These are phyloP conservation scores for Rhodofomes roseus DNA, from an alignment of 1,284 basidiomycete species.

Conservation along the genomic window DNA sequence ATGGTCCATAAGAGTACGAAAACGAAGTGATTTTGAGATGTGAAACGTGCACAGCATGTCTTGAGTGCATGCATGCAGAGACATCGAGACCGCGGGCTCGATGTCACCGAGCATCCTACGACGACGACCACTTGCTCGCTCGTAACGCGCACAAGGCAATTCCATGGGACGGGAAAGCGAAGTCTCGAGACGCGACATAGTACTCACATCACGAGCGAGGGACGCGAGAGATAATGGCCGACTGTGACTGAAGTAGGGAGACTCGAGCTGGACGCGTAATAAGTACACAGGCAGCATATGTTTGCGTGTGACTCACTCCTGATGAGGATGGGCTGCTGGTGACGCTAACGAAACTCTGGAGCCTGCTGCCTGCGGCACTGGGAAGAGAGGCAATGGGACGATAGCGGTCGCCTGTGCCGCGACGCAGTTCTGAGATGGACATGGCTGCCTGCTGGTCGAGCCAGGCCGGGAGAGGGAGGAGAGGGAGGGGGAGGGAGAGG, in stretches of 20 bases:
- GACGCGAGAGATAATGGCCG: slow-evolving; percentile 29
- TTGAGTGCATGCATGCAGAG: no score
- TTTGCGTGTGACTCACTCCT: slow-evolving; percentile 11
- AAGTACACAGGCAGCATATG: background rate
- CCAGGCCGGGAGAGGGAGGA: slow-evolving; percentile 9
- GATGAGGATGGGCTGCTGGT: slow-evolving; percentile 21
- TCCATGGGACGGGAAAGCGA: no score
- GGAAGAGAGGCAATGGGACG: slow-evolving; percentile 4
- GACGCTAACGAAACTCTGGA: slow-evolving; percentile 17
- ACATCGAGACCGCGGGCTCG: no score
- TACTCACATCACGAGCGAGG: slow-evolving; percentile 21
- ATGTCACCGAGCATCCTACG: no score
- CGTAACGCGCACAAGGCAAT: no score
- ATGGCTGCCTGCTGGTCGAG: slow-evolving; percentile 8
- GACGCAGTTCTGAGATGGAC: slow-evolving; percentile 9
- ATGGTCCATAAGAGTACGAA: no score
- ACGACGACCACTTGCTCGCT: no score
- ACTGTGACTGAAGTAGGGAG: slow-evolving; percentile 25
- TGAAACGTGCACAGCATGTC: background rate
- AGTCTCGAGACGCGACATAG: no score
- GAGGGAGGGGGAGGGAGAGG: slow-evolving; percentile 40
- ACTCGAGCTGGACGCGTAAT: slow-evolving; percentile 18
- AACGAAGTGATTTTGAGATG: no score
- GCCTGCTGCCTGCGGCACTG: slow-evolving; percentile 1
- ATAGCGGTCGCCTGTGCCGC: slow-evolving; percentile 7